phyloP scores from a whole-genome alignment of 257 asterid species.

The Cordia subcordata region DNA sequence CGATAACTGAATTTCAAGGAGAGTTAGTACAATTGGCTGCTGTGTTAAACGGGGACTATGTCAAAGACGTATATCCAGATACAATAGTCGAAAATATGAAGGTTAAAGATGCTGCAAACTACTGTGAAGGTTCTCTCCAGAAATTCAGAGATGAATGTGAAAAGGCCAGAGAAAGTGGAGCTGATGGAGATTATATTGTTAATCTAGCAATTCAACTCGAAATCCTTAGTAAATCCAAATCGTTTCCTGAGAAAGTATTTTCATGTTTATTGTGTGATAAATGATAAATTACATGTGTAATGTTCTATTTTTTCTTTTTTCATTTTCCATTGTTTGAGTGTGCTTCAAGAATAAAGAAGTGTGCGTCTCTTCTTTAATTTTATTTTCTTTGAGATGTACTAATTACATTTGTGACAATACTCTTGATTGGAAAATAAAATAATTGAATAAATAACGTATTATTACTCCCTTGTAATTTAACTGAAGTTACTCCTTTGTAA shows the following conservation, averaged over 20 bases:
- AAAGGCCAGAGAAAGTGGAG: slow-evolving; percentile 25
- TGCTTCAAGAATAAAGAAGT: too few relatives aligned
- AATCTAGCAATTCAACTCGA: slow-evolving; percentile 12
- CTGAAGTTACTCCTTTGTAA: too few relatives aligned
- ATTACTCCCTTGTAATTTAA: too few relatives aligned
- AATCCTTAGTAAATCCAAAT: slow-evolving; percentile 17
- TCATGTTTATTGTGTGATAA: slow-evolving; percentile 39
- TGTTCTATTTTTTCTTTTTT: too few relatives aligned
- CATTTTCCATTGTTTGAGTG: too few relatives aligned
- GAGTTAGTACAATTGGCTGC: slow-evolving; percentile 49
- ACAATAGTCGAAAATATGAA: slow-evolving; percentile 40
- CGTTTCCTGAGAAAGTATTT: slow-evolving; percentile 40
- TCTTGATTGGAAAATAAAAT: too few relatives aligned
- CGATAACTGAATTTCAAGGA: slow-evolving; percentile 36
- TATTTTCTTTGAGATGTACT: too few relatives aligned
- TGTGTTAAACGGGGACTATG: slow-evolving; percentile 34
- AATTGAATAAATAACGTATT: too few relatives aligned
- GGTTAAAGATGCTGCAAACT: slow-evolving; percentile 37
- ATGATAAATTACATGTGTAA: neutral
- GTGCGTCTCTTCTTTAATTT: too few relatives aligned
- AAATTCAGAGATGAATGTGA: slow-evolving; percentile 47
- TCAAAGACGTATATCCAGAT: slow-evolving; percentile 23
- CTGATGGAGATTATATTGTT: slow-evolving; percentile 33
- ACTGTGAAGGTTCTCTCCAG: slow-evolving; percentile 33
- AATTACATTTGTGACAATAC: too few relatives aligned